phyloP scores from a whole-genome alignment of 176 grass and related monocot genomes.

The Eragrostis nindensis region DNA sequence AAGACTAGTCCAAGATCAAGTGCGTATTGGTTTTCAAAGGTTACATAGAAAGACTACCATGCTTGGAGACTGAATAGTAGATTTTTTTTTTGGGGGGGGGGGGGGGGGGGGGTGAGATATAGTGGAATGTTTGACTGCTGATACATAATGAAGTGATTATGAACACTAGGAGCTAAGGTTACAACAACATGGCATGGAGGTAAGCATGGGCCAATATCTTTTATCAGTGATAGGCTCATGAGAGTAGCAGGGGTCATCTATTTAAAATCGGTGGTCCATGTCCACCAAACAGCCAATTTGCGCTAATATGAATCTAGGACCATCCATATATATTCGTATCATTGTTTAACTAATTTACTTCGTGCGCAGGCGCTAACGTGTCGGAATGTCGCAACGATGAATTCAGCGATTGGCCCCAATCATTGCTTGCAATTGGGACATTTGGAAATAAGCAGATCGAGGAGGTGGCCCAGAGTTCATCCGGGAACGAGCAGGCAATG shows the following conservation, averaged over 20 bases:
- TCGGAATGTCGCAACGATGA: conserved; percentile 54
- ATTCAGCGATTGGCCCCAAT: conserved; percentile 71
- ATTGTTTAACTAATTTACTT: conserved; percentile 36
- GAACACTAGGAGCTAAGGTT: conserved; percentile 1
- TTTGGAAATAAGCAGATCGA: conserved; percentile 62
- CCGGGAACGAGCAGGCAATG: conserved; percentile 17
- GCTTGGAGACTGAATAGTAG: background rate
- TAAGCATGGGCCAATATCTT: conserved; percentile 37
- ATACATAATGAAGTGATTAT: conserved; percentile 11
- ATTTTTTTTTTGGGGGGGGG: too few species aligned
- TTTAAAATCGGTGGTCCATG: conserved; percentile 60
- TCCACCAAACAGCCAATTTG: background rate
- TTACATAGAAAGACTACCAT: conserved; percentile 1
- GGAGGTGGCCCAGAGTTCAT: conserved; percentile 40
- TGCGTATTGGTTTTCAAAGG: background rate
- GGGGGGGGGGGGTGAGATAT: too few species aligned
- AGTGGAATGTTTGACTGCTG: conserved; percentile 6
- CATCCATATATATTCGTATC: conserved; percentile 26
- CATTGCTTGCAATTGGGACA: conserved; percentile 80
- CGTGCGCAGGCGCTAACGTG: conserved; percentile 49
- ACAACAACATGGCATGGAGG: conserved; percentile 44
- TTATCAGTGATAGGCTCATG: conserved; percentile 28
- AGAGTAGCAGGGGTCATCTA: background rate
- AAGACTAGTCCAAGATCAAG: background rate
- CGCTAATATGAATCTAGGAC: conserved; percentile 36